A percentile compares a stretch with the other conserved stretches of the same genome.
Evolutionary conservation across 225 moss, liverwort and hornwort species (phyloP).

Genomic region (Marchantia polymorpha): DNA sequence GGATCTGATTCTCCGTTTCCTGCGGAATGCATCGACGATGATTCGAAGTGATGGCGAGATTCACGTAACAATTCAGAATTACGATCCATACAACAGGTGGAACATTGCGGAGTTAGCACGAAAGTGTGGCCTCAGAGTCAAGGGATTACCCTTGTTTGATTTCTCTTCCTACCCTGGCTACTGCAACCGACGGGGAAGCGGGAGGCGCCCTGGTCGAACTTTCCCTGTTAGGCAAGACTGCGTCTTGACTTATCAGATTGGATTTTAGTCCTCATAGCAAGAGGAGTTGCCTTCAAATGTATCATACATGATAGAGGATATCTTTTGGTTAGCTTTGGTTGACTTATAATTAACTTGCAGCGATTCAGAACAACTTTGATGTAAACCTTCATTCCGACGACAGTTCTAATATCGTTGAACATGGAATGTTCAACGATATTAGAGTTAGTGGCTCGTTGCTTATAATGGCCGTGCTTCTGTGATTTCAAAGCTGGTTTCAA

Average conservation of each 20-base stretch:
- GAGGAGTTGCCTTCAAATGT: too few relatives aligned
- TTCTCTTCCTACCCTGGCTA: conserved; percentile 1
- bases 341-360: too few relatives aligned
- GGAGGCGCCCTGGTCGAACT: background rate
- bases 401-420: too few relatives aligned
- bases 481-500: too few relatives aligned
- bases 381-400: too few relatives aligned
- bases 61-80: conserved; percentile 20
- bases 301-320: too few relatives aligned
- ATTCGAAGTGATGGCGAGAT: background rate
- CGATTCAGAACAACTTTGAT: too few relatives aligned
- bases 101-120: background rate
- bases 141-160: background rate
- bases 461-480: too few relatives aligned
- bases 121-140: background rate
- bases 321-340: too few relatives aligned
- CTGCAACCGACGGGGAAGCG: conserved; percentile 13
- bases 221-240: background rate
- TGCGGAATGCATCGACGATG: background rate
- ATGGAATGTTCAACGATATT: too few relatives aligned
- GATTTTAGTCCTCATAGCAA: background rate
- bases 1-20: background rate
- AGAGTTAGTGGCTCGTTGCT: too few relatives aligned
- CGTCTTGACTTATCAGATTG: background rate
- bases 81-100: conserved; percentile 20